Base-by-base conservation (phyloP, 2,329 filamentous ascomycete genomes). In the Colletotrichum liaoningense region DNA sequence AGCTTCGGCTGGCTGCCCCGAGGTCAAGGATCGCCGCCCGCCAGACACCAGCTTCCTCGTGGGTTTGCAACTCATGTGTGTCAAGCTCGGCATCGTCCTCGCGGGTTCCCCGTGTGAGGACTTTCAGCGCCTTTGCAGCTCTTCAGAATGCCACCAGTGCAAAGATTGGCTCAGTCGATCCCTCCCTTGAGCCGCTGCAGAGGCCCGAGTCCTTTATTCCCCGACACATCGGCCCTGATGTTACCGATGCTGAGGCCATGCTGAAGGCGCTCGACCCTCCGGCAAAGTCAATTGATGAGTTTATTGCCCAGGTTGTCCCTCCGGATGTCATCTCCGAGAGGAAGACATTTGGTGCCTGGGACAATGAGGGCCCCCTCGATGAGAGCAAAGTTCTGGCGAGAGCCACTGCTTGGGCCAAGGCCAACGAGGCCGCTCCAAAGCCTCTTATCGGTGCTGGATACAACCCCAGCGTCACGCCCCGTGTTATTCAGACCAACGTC, bases 401-500 rank as follows among this genome's bases (percentile, higher is more conserved):
- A 11, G 83, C 80, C 42, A 77, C 80, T 9, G 75, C 77, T 3
- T 79, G 81, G 33, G 79, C 81, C 35, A 79, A 79, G 58, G 78
- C 78, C 66, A 88, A 86, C 75, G 85, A 85, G 52, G 60, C 72
- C 16, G 72, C 68, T 1, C 74, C 74, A 70, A 85, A 90, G 77
- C 95, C 91, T 79, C 93, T 96, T 80, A 95, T 98, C 76, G 96
- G 96, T 5, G 91, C 90, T 71, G 96, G 96, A 71, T 98, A 98
- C 87, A 95, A 96, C 76, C 93, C 91, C 46, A 96, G 95, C n/a
- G 89, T 93, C 77, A 93, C 94, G 1, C 96, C 96, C 5, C 90
- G 94, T 69, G 95, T 98, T 70, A 97, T 98, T 82, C 94, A 97
- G 87, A 90, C 95, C 77, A 98, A 98, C 81, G 89, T 98, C 5